phyloP scores from a whole-genome alignment of 257 asterid species.

The Perilla frutescens region DNA sequence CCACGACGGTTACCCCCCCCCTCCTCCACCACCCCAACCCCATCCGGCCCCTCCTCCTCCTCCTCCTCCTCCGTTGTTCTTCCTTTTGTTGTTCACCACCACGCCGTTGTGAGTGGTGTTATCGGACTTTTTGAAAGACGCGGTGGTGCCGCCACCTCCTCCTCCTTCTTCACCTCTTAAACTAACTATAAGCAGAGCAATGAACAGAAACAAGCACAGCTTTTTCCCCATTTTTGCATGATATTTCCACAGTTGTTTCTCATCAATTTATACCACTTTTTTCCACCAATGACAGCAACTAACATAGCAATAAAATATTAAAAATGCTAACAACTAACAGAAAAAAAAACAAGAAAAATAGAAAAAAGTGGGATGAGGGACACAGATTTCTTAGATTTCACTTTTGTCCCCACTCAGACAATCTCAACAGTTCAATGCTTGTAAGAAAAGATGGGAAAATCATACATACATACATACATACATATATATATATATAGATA shows the following conservation, averaged over 20 bases:
- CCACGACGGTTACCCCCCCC: constrained; percentile 37
- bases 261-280: constrained; percentile 41
- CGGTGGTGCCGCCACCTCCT: not conserved
- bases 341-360: constrained; percentile 12
- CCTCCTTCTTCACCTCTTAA: constrained; percentile 35
- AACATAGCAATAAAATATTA: not conserved
- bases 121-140: not conserved
- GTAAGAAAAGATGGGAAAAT: constrained; percentile 32
- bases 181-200: constrained; percentile 34
- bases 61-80: constrained; percentile 37
- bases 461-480: too few species aligned
- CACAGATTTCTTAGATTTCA: constrained; percentile 49
- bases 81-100: constrained; percentile 35
- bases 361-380: constrained; percentile 31
- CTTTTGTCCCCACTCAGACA: constrained; percentile 51
- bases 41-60: constrained; percentile 42
- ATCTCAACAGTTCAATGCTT: constrained; percentile 42
- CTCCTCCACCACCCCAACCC: constrained; percentile 51
- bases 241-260: constrained; percentile 15
- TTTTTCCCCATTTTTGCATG: constrained; percentile 9
- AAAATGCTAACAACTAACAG: constrained; percentile 10
- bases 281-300: not conserved
- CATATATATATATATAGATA: too few species aligned
- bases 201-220: constrained; percentile 23
- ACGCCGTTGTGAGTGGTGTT: constrained; percentile 33